A percentile compares a stretch with the other conserved stretches of the same genome.
phyloP scores from a whole-genome alignment of 306 rosid genomes.

The Vigna trinervia region DNA sequence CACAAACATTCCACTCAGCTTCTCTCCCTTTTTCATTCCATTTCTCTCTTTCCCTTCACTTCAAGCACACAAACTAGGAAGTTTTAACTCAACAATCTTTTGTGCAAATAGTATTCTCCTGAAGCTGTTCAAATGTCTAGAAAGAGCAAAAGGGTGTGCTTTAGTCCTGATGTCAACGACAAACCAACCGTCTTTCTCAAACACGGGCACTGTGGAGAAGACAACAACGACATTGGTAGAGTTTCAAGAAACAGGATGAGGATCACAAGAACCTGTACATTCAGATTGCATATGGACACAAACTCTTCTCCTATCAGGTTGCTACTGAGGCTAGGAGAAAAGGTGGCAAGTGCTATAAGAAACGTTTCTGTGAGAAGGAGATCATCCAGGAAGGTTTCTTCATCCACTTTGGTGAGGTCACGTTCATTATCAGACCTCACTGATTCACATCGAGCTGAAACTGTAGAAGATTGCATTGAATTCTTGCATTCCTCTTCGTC shows the following conservation, averaged over 20 bases:
- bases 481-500: constrained; percentile 80
- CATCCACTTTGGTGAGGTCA: constrained; percentile 67
- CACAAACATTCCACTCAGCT: constrained; percentile 26
- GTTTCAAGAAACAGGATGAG: constrained; percentile 43
- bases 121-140: constrained; percentile 55
- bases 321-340: constrained; percentile 58
- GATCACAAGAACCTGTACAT: constrained; percentile 40
- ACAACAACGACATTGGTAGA: neutral
- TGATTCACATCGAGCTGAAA: constrained; percentile 76
- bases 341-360: constrained; percentile 56
- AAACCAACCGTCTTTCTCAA: constrained; percentile 52
- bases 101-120: neutral
- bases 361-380: constrained; percentile 53
- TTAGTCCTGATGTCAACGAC: constrained; percentile 73
- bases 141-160: constrained; percentile 65
- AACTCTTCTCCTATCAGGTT: constrained; percentile 53
- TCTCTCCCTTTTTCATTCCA: neutral
- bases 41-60: constrained; percentile 25
- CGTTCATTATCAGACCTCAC: constrained; percentile 64
- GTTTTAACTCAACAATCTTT: neutral
- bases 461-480: constrained; percentile 74
- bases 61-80: neutral
- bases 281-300: constrained; percentile 48
- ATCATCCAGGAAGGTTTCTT: constrained; percentile 67
- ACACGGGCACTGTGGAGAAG: neutral